phyloP scores from a whole-genome alignment of 2,329 filamentous ascomycete genomes.

The Elsinoe fawcettii region DNA sequence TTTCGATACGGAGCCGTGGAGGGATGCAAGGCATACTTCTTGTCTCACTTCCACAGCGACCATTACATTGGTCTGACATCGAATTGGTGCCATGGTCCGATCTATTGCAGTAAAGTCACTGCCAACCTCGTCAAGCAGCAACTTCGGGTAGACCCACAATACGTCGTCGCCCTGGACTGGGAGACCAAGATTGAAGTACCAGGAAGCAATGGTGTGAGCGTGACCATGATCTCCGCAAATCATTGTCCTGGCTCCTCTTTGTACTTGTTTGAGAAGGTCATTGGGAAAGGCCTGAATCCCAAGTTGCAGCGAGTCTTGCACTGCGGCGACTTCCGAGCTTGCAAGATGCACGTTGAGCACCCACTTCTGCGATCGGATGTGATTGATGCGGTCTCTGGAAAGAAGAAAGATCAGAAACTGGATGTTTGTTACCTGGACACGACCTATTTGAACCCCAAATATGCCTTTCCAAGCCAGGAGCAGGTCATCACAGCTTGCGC shows the following conservation, averaged over 20 bases:
- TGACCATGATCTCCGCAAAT: constrained; percentile 94
- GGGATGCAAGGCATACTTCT: constrained; percentile 87
- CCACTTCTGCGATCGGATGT: constrained; percentile 70
- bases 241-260: constrained; percentile 93
- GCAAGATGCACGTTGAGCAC: constrained; percentile 73
- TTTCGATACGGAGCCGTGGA: constrained; percentile 92
- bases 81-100: constrained; percentile 85
- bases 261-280: constrained; percentile 79
- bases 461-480: constrained; percentile 82
- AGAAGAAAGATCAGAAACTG: constrained; percentile 71
- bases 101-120: constrained; percentile 92
- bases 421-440: constrained; percentile 97
- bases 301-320: constrained; percentile 76
- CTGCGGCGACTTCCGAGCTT: constrained; percentile 92
- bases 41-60: constrained; percentile 97
- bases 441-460: constrained; percentile 91
- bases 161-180: constrained; percentile 77
- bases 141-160: constrained; percentile 76
- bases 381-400: constrained; percentile 61
- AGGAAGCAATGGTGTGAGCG: constrained; percentile 69
- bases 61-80: constrained; percentile 89
- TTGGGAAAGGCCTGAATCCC: constrained; percentile 52
- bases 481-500: constrained; percentile 83
- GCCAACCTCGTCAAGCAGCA: constrained; percentile 83
- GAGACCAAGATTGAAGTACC: constrained; percentile 72